Evolutionary conservation across 345 rosid species (phyloP), one percentile per base, ranked within the genome.

Genomic region (Camelina sativa): DNA sequence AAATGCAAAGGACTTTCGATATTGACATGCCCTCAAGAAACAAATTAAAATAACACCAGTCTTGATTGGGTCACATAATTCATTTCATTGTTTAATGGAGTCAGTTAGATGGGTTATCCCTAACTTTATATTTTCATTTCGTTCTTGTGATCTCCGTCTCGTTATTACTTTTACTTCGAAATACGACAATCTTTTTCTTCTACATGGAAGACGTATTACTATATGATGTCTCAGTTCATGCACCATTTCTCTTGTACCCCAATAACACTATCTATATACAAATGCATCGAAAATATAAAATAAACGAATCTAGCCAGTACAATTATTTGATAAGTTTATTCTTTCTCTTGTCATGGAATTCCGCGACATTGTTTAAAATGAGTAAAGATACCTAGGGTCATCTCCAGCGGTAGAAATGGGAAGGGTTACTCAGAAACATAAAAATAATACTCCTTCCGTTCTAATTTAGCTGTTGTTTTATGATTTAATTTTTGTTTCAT

Each of bases 171-270:
- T 60, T 71, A 47, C 23, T 60, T 59, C 19, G 60, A 50, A 34
- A 38, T 13, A 59, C 58, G 16, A 71, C 46, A 71, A 59, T 5
- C 7, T 35, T 48, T 23, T 56, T 34, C 3, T 28, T 28, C 20
- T 35, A 48, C 67, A 17, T 38, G 30, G 52, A 62, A 38, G 60
- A 52, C 19, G 65, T 28, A 73, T 65, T 5, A 46, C 57, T 7
- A 12, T 44, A 30, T 44, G 65, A 30, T 44, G 71, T 73, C 48
- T 65, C 40, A 34, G 77, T 73, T 55, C 77, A 73, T 73, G 77
- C 47, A 73, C 71, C 57, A 19, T 46, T 46, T 32, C 4, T 44
- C 57, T 73, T 64, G 57, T 64, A 32, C 38, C 57, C 38, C 64
- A 5, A 30, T 30, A 44, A 65, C 4, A 15, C n/a, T 43, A 19